Evolutionary conservation across 176 grass and related monocot genomes (phyloP).

Genomic region (Bonia amplexicaulis): DNA sequence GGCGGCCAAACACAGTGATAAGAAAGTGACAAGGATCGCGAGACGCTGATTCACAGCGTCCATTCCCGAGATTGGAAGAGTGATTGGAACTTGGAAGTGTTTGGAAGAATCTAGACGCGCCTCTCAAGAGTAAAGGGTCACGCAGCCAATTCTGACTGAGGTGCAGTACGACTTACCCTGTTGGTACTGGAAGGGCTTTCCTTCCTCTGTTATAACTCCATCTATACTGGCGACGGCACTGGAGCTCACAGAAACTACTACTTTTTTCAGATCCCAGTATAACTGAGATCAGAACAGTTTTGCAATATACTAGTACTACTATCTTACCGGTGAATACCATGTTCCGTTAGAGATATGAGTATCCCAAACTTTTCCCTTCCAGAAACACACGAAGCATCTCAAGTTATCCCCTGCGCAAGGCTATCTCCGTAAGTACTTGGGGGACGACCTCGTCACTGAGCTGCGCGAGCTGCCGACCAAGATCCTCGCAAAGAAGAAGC

Average conservation of each 20-base stretch:
- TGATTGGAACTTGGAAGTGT: no score
- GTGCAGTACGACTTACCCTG: neutral
- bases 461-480: slow-evolving; percentile 17
- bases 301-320: neutral
- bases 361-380: neutral
- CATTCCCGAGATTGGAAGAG: no score
- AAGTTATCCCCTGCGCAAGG: neutral
- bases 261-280: no score
- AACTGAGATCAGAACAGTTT: neutral
- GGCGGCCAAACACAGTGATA: neutral
- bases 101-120: neutral
- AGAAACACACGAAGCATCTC: neutral
- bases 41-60: neutral
- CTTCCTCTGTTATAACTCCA: neutral
- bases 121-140: neutral
- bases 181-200: neutral
- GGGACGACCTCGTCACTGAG: slow-evolving; percentile 27
- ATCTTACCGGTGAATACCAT: neutral
- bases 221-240: neutral
- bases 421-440: neutral
- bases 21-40: neutral
- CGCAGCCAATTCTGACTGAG: neutral
- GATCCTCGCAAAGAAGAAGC: slow-evolving; percentile 27
- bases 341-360: neutral
- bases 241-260: no score